Evolutionary conservation across 345 rosid species (phyloP), one percentile per base, ranked within the genome.

Genomic region (Hypericum androsaemum): DNA sequence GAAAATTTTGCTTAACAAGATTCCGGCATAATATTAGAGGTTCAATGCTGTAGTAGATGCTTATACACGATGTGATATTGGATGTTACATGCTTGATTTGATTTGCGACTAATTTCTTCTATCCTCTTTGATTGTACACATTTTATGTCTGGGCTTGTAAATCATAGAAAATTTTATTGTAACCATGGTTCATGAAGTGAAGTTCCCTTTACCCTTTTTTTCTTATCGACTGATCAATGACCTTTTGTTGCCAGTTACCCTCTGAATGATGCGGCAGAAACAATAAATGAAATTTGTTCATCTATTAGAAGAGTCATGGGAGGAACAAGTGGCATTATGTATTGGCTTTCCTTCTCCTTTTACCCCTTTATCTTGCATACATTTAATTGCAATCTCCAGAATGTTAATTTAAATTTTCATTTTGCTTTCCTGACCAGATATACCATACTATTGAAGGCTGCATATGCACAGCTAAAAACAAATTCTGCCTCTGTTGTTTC

Each of bases 281-380:
- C 96, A 48, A 74, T 87, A 39, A 80, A 78, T 49, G 94, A 90
- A 69, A 90, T 90, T 59, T 95, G 94, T 57, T 77, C 84, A 60
- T 75, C 98, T 46, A 61, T 87, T 66, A 75, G 76, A 69, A 81
- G 83, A 77, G 88, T 77, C 48, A 87, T 87, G 98, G 98, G 98
- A 59, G 98, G 98, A 17, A 90, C 98, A 55, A 87, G 98, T 50
- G 98, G 98, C 60, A 83, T 92, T 48, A 41, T 92, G 98, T 87
- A 87, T 37, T 11, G 52, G 59, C 41, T 41, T 53, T 50, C 41
- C 53, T 62, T 41, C 50, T 6, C 46, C 47, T 61, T 6, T 53
- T 13, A 53, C 28, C 35, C 41, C 39, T 13, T 5, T 64, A 39
- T 53, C 59, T 38, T 36, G 47, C 63, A 41, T 28, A 47, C 47